Conservation (phyloP, 805 yeast species). For the Alloascoidea africana region DNA sequence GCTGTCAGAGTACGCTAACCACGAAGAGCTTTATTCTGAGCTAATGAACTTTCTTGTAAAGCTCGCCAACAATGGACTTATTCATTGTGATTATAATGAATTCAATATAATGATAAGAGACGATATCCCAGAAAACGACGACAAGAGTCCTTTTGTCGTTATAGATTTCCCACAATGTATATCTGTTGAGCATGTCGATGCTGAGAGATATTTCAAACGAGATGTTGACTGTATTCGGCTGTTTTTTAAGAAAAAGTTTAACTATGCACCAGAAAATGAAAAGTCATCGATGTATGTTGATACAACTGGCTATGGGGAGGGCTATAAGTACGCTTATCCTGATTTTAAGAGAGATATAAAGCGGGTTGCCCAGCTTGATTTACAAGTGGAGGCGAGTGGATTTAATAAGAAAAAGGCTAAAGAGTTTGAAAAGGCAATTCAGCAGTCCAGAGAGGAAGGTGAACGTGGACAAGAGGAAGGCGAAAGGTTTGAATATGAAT, state of each 20-base stretch:
- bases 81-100: slow-evolving; percentile 96
- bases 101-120: slow-evolving; percentile 83
- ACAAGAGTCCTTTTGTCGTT: slow-evolving; percentile 41
- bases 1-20: slow-evolving; percentile 52
- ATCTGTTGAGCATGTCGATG: slow-evolving; percentile 81
- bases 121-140: slow-evolving; percentile 10
- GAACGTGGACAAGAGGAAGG: slow-evolving; percentile 16
- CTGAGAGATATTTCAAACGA: slow-evolving; percentile 75
- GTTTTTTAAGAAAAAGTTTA: slow-evolving; percentile 68
- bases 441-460: slow-evolving; percentile 19
- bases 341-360: slow-evolving; percentile 60
- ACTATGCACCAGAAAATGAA: slow-evolving; percentile 55
- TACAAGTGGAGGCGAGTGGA: slow-evolving; percentile 88
- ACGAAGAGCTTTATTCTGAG: slow-evolving; percentile 62
- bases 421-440: slow-evolving; percentile 67
- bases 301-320: slow-evolving; percentile 70
- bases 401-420: slow-evolving; percentile 41
- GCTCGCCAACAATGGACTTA: slow-evolving; percentile 76
- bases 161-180: slow-evolving; percentile 98
- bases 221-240: slow-evolving; percentile 84
- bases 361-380: slow-evolving; percentile 58
- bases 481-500: slow-evolving; percentile 18
- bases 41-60: slow-evolving; percentile 78
- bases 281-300: slow-evolving; percentile 45
- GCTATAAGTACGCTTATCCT: slow-evolving; percentile 65